phyloP scores from a whole-genome alignment of 768 basidiomycete genomes.

The Phylloporus sp. region DNA sequence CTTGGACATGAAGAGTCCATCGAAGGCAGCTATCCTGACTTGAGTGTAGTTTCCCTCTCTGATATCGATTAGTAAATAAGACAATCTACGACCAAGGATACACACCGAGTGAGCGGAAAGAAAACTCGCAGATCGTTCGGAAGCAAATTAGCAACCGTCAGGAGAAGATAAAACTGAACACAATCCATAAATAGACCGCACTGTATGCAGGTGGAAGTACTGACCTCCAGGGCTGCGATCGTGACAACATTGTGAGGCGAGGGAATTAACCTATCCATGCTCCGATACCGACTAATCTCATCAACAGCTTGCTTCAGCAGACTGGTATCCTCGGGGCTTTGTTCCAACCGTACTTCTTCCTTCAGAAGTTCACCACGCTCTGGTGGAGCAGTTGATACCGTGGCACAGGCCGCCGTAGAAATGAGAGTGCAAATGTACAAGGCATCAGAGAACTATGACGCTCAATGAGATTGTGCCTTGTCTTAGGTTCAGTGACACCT shows the following conservation, averaged over 20 bases:
- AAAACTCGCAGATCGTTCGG: slow-evolving; percentile 74
- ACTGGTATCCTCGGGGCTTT: slow-evolving; percentile 62
- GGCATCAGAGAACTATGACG: slow-evolving; percentile 76
- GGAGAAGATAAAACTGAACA: slow-evolving; percentile 69
- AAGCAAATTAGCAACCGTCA: slow-evolving; percentile 71
- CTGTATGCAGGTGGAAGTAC: slow-evolving; percentile 18
- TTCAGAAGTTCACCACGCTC: slow-evolving; percentile 76
- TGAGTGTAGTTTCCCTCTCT: slow-evolving; percentile 94
- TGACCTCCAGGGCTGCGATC: slow-evolving; percentile 82
- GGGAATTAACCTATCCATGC: slow-evolving; percentile 92
- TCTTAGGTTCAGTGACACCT: slow-evolving; percentile 26
- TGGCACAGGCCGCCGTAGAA: slow-evolving; percentile 72
- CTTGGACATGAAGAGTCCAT: slow-evolving; percentile 84
- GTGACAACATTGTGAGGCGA: slow-evolving; percentile 94
- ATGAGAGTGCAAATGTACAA: slow-evolving; percentile 87
- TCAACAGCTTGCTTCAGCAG: slow-evolving; percentile 69
- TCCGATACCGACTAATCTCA: slow-evolving; percentile 88
- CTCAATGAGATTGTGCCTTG: slow-evolving; percentile 1
- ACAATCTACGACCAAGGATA: slow-evolving; percentile 3
- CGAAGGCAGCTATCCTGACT: slow-evolving; percentile 90
- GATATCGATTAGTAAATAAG: slow-evolving; percentile 10
- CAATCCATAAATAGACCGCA: slow-evolving; percentile 4
- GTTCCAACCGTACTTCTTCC: slow-evolving; percentile 59
- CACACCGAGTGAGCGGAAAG: slow-evolving; percentile 84
- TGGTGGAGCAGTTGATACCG: slow-evolving; percentile 69